Evolutionary conservation across 192 early-diverging fungal genomes (phyloP), one percentile per base, ranked within the genome.

Genomic region (Allomyces arbusculus): DNA sequence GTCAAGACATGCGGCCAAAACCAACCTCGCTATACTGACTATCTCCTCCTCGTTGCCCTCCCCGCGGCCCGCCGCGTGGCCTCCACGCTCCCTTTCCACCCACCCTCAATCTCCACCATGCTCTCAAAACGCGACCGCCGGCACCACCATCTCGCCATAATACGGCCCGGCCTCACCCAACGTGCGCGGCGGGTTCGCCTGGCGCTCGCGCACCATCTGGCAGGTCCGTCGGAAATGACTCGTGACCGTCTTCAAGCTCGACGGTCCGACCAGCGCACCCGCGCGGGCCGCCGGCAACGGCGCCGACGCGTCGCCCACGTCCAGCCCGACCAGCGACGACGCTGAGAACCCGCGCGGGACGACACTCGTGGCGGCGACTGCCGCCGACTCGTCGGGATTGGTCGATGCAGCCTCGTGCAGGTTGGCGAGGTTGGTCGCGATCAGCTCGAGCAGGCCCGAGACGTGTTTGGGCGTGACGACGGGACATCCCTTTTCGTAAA

Each of bases 401-500:
- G 50, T 20, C 50, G 16, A n/a, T n/a, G 50, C 50, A 16, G 50
- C 50, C 50, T 58, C 50, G 50, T 58, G 50, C 50, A 63, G 8
- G 63, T 28, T 63, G 25, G 62, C 65, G 20, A 83, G 66, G 69
- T 91, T 89, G 63, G 86, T 90, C 71, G 92, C 89, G 64, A 99
- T 95, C 66, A 95, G 74, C 64, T 95, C 91, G 69, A 99, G 90
- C 67, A 99, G 78, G 23, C 89, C 90, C 73, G 92, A 95, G 69
- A 99, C 80, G 71, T 90, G 95, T 72, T 90, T 91, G 55, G 88
- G 84, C 22, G 91, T 92, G 16, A 98, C 87, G 76, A 91, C 77
- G 67, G 93, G 87, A 69, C 92, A 95, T 64, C 87, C 78, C 69
- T 84, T 86, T 81, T 95, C 92, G 78, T 89, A 99, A 73, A 89